Conservation (phyloP, 2,329 filamentous ascomycete genomes). For the Capronia coronata region DNA sequence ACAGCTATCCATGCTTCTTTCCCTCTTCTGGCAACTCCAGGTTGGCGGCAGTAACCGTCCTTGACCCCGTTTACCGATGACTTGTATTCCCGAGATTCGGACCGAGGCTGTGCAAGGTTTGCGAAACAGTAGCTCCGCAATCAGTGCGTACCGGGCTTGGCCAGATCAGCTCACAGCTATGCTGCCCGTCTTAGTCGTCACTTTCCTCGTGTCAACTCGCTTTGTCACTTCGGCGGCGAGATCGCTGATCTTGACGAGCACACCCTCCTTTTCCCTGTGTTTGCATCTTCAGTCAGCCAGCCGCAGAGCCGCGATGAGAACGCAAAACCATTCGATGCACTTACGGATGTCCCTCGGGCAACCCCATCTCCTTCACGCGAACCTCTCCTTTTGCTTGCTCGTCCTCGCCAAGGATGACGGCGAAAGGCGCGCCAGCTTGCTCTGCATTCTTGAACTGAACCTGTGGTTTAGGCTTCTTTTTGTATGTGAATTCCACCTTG, state of each 20-base stretch:
- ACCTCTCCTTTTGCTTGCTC: conserved; percentile 78
- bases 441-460: conserved; percentile 91
- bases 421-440: conserved; percentile 69
- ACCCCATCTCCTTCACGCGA: conserved; percentile 77
- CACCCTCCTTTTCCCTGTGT: conserved; percentile 68
- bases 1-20: no score
- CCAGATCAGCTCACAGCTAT: conserved; percentile 1
- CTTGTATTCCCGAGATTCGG: no score
- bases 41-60: no score
- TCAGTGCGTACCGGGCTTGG: no score
- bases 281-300: conserved; percentile 3
- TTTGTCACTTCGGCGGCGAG: conserved; percentile 13
- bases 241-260: conserved; percentile 56
- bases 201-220: conserved; percentile 9
- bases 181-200: conserved; percentile 7
- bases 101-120: no score
- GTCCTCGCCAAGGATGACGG: conserved; percentile 83
- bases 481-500: conserved; percentile 86
- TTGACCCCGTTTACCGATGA: no score
- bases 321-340: background rate
- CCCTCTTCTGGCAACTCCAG: no score
- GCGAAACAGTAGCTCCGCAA: no score
- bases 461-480: conserved; percentile 70
- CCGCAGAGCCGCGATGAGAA: background rate
- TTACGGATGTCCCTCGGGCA: conserved; percentile 67